Evolutionary conservation across 257 asterid species (phyloP).

Genomic region (Nyctanthes arbortristis): DNA sequence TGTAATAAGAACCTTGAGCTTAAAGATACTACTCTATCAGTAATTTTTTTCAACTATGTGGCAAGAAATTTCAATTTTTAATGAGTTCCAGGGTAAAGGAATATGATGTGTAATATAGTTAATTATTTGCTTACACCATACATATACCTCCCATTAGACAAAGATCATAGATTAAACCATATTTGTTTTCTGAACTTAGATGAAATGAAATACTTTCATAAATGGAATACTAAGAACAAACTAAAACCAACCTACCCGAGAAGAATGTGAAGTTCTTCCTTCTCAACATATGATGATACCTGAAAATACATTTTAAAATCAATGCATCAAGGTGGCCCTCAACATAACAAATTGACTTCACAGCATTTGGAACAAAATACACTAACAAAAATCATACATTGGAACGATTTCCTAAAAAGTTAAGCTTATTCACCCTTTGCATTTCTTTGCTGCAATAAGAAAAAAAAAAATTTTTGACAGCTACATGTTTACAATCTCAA

Average conservation of each 20-base stretch:
- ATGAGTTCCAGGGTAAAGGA: neutral
- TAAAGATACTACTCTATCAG: neutral
- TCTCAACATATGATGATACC: slow-evolving; percentile 86
- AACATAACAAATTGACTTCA: neutral
- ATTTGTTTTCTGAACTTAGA: slow-evolving; percentile 4
- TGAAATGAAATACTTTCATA: neutral
- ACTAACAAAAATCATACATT: too few species aligned
- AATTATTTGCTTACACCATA: too few species aligned
- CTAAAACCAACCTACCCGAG: slow-evolving; percentile 77
- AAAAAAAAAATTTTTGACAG: too few species aligned
- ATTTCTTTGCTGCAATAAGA: too few species aligned
- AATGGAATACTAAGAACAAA: slow-evolving; percentile 23
- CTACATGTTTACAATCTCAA: too few species aligned
- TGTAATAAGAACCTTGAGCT: too few species aligned
- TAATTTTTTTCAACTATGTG: neutral
- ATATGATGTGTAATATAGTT: neutral
- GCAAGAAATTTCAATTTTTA: neutral
- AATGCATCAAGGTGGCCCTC: slow-evolving; percentile 25
- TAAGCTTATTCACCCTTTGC: too few species aligned
- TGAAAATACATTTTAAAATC: slow-evolving; percentile 34
- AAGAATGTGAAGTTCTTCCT: slow-evolving; percentile 89
- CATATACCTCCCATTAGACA: too few species aligned
- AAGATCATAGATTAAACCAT: neutral
- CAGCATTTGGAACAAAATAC: neutral
- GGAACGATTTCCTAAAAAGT: too few species aligned